These are phyloP conservation scores for Brachypodium distachyon DNA, from an alignment of 202 grass and related monocot species.

Conservation along the genomic window DNA sequence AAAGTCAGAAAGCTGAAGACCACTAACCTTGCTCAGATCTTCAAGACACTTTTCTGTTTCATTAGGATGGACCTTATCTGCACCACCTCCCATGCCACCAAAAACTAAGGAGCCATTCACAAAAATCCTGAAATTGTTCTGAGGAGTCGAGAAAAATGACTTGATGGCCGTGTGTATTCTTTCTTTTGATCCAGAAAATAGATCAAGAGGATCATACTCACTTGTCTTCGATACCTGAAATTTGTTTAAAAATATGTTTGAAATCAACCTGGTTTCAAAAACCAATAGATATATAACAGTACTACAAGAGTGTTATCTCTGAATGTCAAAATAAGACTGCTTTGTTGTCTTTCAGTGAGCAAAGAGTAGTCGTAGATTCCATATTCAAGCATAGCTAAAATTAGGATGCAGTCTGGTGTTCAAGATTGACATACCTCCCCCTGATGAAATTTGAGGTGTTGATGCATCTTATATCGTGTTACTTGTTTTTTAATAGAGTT, in stretches of 20 bases:
- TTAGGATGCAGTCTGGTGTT: not conserved
- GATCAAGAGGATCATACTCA: constrained; percentile 83
- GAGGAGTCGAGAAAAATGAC: constrained; percentile 66
- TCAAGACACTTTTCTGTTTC: constrained; percentile 38
- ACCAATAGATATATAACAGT: not conserved
- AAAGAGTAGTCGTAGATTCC: not conserved
- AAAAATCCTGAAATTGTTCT: constrained; percentile 94
- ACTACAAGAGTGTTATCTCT: constrained; percentile 8
- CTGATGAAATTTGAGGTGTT: constrained; percentile 74
- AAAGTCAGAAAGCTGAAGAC: constrained; percentile 53
- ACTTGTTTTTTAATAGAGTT: constrained; percentile 84
- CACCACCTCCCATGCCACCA: constrained; percentile 71
- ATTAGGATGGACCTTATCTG: constrained; percentile 30
- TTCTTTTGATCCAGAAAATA: constrained; percentile 87
- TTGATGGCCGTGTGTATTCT: constrained; percentile 59
- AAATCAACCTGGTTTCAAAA: constrained; percentile 27
- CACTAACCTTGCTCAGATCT: constrained; percentile 41
- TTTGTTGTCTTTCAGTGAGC: not conserved
- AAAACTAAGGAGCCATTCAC: constrained; percentile 70
- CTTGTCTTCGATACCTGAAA: constrained; percentile 69
- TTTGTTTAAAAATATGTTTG: constrained; percentile 27
- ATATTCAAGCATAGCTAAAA: constrained; percentile 1
- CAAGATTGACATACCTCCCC: constrained; percentile 42
- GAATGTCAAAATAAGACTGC: not conserved
- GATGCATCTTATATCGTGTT: constrained; percentile 93